Evolutionary conservation across 2,329 filamentous ascomycete genomes (phyloP), one percentile per base, ranked within the genome.

Genomic region (Coniochaeta hoffmannii): DNA sequence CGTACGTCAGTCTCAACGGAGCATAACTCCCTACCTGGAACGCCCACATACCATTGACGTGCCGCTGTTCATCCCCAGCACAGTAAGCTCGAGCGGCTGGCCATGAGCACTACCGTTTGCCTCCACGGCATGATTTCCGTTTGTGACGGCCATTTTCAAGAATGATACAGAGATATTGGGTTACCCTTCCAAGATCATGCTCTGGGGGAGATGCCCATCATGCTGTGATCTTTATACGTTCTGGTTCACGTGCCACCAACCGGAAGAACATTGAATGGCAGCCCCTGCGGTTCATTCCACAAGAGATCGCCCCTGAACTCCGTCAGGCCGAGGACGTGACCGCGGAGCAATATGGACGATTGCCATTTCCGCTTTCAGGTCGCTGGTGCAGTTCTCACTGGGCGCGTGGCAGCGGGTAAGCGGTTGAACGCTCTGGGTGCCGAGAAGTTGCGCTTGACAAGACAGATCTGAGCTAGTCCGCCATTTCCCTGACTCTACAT

Each of bases 41-140:
- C 19, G 5, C 4, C 4, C 30, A 22, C 61, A 56, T 38, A 64
- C 63, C 77, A 82, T 78, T 0, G 74, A 76, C 3, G 76, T 79
- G 28, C 77, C 78, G 54, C 72, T 75, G 64, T 80, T 81, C 60
- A 83, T 64, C 1, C 81, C 81, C 17, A 83, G 70, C 24, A 82
- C 77, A 1, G 71, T 79, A 36, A 82, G 61, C 59, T 82, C 74
- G 56, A 83, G 65, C 22, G 66, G 57, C 55, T 66, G 59, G 44
- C 64, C 62, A 12, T 36, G 34, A n/a, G 15, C 34, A 14, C 15
- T 7, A 41, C 15, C 12, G 19, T 26, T 17, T 19, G 17, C 38
- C 38, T 22, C 38, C 8, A 17, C 22, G 38, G 19, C 17, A 11
- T 44, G 38, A 14, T 24, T 22, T 44, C 38, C 38, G 38, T 44